These are phyloP conservation scores for Fusarium sp. DNA, from an alignment of 2,329 filamentous ascomycete species.

Conservation along the genomic window DNA sequence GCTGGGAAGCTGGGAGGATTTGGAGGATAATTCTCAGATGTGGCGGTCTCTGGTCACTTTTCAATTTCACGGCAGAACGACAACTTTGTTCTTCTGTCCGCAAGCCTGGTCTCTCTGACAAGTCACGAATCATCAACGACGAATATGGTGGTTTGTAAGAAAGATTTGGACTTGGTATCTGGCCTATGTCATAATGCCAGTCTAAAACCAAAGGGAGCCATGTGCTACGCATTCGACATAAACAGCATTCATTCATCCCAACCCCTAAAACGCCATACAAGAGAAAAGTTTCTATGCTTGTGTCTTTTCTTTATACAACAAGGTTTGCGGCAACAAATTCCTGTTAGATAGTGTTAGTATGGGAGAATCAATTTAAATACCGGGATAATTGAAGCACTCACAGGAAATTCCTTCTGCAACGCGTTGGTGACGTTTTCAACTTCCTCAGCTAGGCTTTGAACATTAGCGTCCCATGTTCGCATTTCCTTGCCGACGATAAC, in stretches of 20 bases:
- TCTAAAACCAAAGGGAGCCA: constrained; percentile 35
- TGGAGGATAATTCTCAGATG: not conserved
- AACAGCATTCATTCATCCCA: constrained; percentile 34
- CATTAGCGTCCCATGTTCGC: constrained; percentile 88
- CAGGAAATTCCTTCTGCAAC: constrained; percentile 84
- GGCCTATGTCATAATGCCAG: constrained; percentile 24
- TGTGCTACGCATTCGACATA: constrained; percentile 37
- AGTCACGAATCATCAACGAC: not conserved
- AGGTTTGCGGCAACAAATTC: constrained; percentile 69
- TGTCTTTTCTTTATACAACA: constrained; percentile 50
- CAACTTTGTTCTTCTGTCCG: not conserved
- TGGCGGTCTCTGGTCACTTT: constrained; percentile 9
- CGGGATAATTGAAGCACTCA: constrained; percentile 45
- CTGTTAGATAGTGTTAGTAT: constrained; percentile 49
- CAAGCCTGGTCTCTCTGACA: not conserved
- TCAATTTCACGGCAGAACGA: not conserved
- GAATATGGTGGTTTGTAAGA: constrained; percentile 41
- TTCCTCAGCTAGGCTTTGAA: constrained; percentile 87
- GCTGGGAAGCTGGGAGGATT: not conserved
- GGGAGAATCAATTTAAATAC: not conserved
- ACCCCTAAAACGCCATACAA: constrained; percentile 42
- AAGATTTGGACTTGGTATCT: constrained; percentile 61
- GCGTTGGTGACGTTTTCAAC: constrained; percentile 87
- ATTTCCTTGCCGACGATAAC: constrained; percentile 76
- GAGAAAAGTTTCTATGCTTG: constrained; percentile 36